Percentiles rank a stretch among this genome's conserved stretches.
phyloP scores from a whole-genome alignment of 331 rosid species.

The Stylosanthes scabra region DNA sequence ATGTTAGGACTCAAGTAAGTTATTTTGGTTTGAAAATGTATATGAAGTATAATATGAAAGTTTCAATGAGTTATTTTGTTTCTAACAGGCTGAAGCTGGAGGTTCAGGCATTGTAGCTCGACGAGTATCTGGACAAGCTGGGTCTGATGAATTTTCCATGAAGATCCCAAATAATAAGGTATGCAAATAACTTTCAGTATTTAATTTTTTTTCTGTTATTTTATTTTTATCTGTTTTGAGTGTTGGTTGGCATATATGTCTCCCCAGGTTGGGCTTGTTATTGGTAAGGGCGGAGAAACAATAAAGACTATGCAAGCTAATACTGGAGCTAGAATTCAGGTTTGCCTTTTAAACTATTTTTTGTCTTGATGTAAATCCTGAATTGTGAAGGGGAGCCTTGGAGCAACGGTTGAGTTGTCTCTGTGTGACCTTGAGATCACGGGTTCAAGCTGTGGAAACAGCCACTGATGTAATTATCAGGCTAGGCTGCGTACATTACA shows the following conservation, averaged over 20 bases:
- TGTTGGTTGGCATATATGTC: neutral
- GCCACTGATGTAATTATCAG: no score
- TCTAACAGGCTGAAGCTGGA: conserved; percentile 90
- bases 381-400: no score
- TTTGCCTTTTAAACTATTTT: conserved; percentile 28
- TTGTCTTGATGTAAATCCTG: neutral
- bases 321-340: conserved; percentile 96
- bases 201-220: conserved; percentile 1
- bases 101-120: conserved; percentile 78
- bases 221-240: neutral
- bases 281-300: conserved; percentile 98
- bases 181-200: neutral
- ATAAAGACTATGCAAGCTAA: conserved; percentile 92
- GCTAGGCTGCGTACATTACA: no score
- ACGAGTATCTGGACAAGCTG: conserved; percentile 72
- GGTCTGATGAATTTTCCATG: conserved; percentile 77
- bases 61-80: neutral
- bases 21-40: neutral
- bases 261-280: conserved; percentile 91
- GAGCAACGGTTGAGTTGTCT: no score
- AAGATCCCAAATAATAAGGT: conserved; percentile 95
- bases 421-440: no score
- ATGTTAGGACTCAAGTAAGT: neutral
- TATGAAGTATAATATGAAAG: neutral
- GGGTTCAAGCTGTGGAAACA: no score